phyloP scores from a whole-genome alignment of 2,329 filamentous ascomycete genomes.

The Rutstroemia sp. region DNA sequence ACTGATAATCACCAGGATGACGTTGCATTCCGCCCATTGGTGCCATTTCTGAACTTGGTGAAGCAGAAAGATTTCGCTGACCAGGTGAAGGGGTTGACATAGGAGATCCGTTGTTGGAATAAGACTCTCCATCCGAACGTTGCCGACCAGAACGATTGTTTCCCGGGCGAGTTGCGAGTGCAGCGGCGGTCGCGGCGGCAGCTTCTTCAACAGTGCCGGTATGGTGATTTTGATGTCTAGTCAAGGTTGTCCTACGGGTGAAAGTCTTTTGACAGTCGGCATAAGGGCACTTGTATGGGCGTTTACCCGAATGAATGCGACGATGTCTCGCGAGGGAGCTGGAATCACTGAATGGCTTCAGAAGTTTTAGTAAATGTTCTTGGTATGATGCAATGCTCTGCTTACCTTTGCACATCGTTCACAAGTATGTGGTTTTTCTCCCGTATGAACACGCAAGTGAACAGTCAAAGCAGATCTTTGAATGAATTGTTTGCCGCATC shows the following conservation, averaged over 20 bases:
- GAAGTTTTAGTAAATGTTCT: slow-evolving; percentile 18
- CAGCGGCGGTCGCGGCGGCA: slow-evolving; percentile 79
- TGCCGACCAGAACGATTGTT: slow-evolving; percentile 38
- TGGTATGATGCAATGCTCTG: slow-evolving; percentile 5
- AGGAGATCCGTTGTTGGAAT: slow-evolving; percentile 66
- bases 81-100: slow-evolving; percentile 75
- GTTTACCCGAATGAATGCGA: slow-evolving; percentile 89
- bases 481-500: slow-evolving; percentile 94
- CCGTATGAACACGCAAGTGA: slow-evolving; percentile 90
- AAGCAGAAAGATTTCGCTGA: slow-evolving; percentile 73
- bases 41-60: slow-evolving; percentile 68
- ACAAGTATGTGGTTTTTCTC: slow-evolving; percentile 97
- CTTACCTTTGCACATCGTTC: slow-evolving; percentile 89
- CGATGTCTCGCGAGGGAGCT: slow-evolving; percentile 90
- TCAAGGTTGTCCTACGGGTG: slow-evolving; percentile 88
- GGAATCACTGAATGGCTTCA: slow-evolving; percentile 91
- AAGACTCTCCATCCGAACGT: slow-evolving; percentile 63
- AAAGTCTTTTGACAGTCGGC: slow-evolving; percentile 98
- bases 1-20: slow-evolving; percentile 54
- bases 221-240: slow-evolving; percentile 91
- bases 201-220: slow-evolving; percentile 93
- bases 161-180: slow-evolving; percentile 50
- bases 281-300: slow-evolving; percentile 95
- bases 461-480: slow-evolving; percentile 93
- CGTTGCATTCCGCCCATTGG: slow-evolving; percentile 55